These are phyloP conservation scores for Nothopassalora personata DNA, from an alignment of 2,329 filamentous ascomycete genomes.

Conservation along the genomic window DNA sequence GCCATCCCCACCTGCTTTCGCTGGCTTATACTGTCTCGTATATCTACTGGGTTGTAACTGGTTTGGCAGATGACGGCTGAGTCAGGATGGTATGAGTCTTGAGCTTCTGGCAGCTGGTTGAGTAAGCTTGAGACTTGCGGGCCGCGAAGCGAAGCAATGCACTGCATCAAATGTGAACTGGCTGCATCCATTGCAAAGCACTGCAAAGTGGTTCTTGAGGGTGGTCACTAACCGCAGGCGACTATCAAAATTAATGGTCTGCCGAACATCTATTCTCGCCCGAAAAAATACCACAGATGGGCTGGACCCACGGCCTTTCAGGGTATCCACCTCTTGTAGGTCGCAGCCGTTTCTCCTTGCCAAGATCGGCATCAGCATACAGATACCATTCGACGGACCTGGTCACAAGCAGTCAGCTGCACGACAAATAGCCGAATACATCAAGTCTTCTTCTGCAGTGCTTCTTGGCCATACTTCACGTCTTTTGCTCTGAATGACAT, in stretches of 20 bases:
- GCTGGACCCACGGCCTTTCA: neutral
- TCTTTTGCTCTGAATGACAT: neutral
- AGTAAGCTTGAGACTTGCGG: no score
- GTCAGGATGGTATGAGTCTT: no score
- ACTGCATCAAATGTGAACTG: no score
- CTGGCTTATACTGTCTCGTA: no score
- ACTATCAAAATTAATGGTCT: neutral
- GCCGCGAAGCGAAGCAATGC: no score
- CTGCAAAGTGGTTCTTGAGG: no score
- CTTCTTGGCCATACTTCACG: neutral
- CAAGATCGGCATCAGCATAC: neutral
- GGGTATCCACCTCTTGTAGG: neutral
- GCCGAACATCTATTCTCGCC: neutral
- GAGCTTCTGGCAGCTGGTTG: no score
- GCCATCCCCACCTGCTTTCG: no score
- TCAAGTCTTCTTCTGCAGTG: neutral
- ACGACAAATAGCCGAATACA: neutral
- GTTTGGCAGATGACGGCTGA: no score
- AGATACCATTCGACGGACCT: neutral
- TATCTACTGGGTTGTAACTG: no score
- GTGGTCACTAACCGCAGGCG: no score
- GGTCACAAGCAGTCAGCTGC: neutral
- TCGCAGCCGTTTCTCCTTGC: neutral
- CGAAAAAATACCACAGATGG: neutral
- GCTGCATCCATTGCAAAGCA: no score